Conservation (phyloP, 257 asterid species). For the Nicotiana knightiana region DNA sequence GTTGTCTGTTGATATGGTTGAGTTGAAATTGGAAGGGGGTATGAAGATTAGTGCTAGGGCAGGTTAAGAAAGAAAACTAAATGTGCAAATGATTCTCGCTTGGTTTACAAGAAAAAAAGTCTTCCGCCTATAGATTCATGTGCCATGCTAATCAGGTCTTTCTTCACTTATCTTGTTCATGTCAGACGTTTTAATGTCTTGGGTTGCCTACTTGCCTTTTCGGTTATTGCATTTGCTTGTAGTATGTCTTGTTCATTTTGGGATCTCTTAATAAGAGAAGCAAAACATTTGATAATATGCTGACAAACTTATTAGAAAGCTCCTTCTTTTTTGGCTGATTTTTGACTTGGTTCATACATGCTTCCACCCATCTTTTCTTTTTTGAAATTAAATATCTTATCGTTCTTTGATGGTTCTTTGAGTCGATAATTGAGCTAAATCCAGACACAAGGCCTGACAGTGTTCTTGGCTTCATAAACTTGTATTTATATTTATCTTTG, state of each 20-base stretch:
- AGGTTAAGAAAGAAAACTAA: neutral
- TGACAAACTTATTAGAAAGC: no score
- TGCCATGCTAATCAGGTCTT: slow-evolving; percentile 9
- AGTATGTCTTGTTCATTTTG: neutral
- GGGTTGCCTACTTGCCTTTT: neutral
- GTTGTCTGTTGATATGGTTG: neutral
- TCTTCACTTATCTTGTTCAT: neutral
- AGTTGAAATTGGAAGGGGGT: neutral
- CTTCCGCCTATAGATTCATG: neutral
- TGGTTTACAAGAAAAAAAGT: slow-evolving; percentile 47
- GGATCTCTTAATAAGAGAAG: neutral
- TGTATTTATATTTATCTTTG: no score
- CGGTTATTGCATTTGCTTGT: neutral
- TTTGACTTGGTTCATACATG: no score
- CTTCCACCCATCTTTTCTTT: no score
- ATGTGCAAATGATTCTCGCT: slow-evolving; percentile 22
- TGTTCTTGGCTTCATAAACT: no score
- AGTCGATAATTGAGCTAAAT: no score
- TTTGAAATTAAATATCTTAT: no score
- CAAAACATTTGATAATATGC: neutral
- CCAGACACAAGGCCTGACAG: no score
- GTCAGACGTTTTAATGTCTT: neutral
- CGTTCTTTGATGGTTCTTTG: no score
- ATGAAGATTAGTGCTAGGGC: neutral
- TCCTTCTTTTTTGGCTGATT: no score